Conservation (phyloP, 805 yeast genomes). For the Metschnikowia baotianmanensis region DNA sequence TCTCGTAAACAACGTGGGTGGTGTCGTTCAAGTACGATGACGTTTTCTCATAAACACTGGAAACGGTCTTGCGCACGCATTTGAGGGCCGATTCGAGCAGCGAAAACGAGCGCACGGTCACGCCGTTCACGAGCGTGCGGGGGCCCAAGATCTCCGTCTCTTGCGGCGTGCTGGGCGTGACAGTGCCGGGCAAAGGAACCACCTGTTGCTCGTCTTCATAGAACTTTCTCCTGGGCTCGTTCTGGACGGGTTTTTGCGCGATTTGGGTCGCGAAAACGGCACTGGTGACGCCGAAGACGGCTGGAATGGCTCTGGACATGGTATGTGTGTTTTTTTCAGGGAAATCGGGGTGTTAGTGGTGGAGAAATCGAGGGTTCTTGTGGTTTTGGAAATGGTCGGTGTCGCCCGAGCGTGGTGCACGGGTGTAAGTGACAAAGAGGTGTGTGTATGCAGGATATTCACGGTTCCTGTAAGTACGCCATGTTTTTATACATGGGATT, state of each 20-base stretch:
- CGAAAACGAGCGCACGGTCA: conserved; percentile 51
- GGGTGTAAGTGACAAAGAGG: too few relatives aligned
- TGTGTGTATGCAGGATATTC: too few relatives aligned
- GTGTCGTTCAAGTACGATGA: conserved; percentile 42
- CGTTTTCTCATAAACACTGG: conserved; percentile 26
- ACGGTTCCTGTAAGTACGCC: too few relatives aligned
- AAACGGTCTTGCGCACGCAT: conserved; percentile 44
- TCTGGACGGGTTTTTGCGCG: conserved; percentile 7
- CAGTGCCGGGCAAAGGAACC: conserved; percentile 51
- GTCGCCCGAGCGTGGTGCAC: too few relatives aligned
- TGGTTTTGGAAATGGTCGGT: too few relatives aligned
- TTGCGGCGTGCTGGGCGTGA: conserved; percentile 40
- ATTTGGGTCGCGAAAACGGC: not conserved
- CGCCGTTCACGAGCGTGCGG: conserved; percentile 51
- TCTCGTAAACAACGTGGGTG: conserved; percentile 49
- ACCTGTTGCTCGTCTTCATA: conserved; percentile 49
- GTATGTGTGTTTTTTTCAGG: not conserved
- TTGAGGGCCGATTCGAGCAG: conserved; percentile 49
- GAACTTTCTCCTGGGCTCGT: conserved; percentile 37
- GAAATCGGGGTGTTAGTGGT: not conserved
- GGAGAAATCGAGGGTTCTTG: not conserved
- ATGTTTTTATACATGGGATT: too few relatives aligned
- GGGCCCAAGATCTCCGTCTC: conserved; percentile 47
- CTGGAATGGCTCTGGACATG: conserved; percentile 10
- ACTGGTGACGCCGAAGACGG: conserved; percentile 6